Base-by-base conservation (phyloP, 768 basidiomycete species). In the Tephrocybe rancida region DNA sequence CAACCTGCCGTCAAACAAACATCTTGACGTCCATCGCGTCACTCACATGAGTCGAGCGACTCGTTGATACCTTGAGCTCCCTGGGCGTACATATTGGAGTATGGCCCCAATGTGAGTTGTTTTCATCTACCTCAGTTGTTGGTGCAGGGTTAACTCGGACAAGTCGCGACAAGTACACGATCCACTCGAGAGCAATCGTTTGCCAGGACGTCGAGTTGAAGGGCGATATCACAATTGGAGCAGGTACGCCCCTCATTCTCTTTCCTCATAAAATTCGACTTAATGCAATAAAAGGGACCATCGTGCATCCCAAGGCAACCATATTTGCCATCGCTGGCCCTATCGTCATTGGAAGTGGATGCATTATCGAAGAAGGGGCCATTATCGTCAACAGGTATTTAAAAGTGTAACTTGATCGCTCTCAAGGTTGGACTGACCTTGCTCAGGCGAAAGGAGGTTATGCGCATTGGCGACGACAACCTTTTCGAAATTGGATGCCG, bases 151-250 rank as follows among this genome's bases (percentile, higher is more conserved):
- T 3, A 44, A 13, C 10, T 39, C 27, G 21, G 26, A 5, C 3
- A 64, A 94, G 92, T 70, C 88, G 89, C 60, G 90, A 94, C 75
- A 91, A 90, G 67, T 88, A 91, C 64, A 89, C 87, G 5, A 92
- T 97, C 41, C 92, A 96, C 60, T 90, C 94, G 2, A 92, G 87
- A 66, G 90, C 93, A 5, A 81, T 96, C 44, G 89, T 98, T 25
- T 93, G 92, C 66, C 90, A 93, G 65, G 95, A 97, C 73, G 91
- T 92, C 26, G 95, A 98, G 57, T 79, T 98, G 61, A 92, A 92
- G 67, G 96, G 97, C 46, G 90, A 95, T 63, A 90, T 96, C 49
- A 95, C 94, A 18, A 89, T 99, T 52, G 95, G 94, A 24, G 79
- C 90, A 66, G 90, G 92, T 85, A 38, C 5, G 59, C 14, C 37